Evolutionary conservation across 176 grass and related monocot genomes (phyloP).

Genomic region (Leersia perrieri): DNA sequence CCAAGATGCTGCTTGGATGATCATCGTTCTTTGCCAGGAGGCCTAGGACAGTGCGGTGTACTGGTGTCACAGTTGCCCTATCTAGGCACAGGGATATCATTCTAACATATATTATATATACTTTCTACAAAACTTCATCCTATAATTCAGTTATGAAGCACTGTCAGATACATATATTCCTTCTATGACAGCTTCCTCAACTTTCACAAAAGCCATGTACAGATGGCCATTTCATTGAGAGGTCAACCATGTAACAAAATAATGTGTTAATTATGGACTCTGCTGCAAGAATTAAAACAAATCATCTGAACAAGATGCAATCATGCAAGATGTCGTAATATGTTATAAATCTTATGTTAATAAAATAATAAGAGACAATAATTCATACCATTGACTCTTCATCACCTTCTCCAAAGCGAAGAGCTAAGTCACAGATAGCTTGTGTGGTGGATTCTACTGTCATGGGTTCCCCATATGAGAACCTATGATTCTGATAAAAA

Average conservation of each 20-base stretch:
- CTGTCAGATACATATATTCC: background rate
- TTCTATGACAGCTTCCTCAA: background rate
- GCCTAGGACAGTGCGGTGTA: no score
- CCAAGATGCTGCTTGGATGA: background rate
- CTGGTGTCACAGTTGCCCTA: background rate
- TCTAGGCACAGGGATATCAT: no score
- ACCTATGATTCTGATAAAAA: conserved; percentile 70
- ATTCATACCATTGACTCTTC: conserved; percentile 69
- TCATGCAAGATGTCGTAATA: background rate
- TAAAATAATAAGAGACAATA: conserved; percentile 6
- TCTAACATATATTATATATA: background rate
- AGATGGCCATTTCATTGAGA: background rate
- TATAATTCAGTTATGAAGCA: background rate
- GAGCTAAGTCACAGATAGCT: conserved; percentile 78
- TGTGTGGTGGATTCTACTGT: conserved; percentile 75
- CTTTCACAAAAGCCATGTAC: background rate
- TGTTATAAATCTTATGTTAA: background rate
- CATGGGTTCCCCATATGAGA: conserved; percentile 84
- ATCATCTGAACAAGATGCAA: background rate
- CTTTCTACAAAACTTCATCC: background rate
- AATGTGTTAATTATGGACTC: background rate
- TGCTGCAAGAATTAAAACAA: background rate
- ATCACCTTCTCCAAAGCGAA: conserved; percentile 87
- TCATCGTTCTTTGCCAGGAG: background rate
- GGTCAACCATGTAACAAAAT: background rate